phyloP scores from a whole-genome alignment of 2,329 filamentous ascomycete genomes.

The Aspergillus terreus region DNA sequence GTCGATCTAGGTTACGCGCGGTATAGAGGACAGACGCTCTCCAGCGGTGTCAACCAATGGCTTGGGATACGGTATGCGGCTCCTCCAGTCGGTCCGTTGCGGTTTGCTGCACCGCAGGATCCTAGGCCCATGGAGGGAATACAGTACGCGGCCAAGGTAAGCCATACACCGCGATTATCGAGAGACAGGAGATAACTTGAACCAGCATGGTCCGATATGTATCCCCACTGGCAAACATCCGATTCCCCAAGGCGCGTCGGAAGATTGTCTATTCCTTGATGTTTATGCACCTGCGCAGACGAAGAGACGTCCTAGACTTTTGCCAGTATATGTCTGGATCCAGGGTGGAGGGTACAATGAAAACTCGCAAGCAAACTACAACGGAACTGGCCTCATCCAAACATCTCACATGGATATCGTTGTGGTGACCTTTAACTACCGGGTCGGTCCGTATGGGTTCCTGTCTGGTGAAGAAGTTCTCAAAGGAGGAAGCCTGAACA shows the following conservation, averaged over 20 bases:
- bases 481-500: conserved; percentile 56
- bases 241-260: conserved; percentile 49
- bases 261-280: conserved; percentile 43
- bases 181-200: not conserved
- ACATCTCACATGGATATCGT: conserved; percentile 60
- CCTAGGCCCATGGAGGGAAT: conserved; percentile 47
- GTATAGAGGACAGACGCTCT: conserved; percentile 56
- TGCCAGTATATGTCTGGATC: conserved; percentile 61
- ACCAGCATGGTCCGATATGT: conserved; percentile 50
- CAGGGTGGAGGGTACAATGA: conserved; percentile 62
- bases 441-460: conserved; percentile 71
- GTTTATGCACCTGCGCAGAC: conserved; percentile 37
- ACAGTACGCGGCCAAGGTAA: conserved; percentile 55
- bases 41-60: conserved; percentile 65
- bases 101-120: conserved; percentile 66
- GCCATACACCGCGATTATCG: conserved; percentile 6
- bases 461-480: conserved; percentile 57
- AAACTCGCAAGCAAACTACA: conserved; percentile 57
- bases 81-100: conserved; percentile 60
- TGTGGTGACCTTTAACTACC: conserved; percentile 71
- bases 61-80: conserved; percentile 72
- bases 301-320: conserved; percentile 42
- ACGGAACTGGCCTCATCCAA: conserved; percentile 59
- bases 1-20: conserved; percentile 65
- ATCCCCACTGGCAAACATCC: conserved; percentile 65